phyloP scores from a whole-genome alignment of 2,329 filamentous ascomycete species.

The Pestalotiopsis sp. region DNA sequence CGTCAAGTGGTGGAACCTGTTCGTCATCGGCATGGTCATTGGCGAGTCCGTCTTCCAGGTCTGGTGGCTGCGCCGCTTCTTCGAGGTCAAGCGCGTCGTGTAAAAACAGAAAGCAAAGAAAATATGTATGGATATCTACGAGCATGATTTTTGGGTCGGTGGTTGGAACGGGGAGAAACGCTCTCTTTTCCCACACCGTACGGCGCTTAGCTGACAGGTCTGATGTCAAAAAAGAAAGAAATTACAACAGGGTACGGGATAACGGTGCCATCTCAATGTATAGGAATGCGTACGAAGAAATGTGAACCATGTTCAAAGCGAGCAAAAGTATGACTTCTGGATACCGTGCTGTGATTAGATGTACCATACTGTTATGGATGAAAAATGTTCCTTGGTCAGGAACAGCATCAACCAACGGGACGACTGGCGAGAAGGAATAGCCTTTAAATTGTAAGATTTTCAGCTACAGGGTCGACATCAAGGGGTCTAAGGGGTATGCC shows the following conservation, averaged over 20 bases:
- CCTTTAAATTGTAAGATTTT: too few species aligned
- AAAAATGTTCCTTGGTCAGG: too few species aligned
- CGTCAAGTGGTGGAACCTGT: slow-evolving; percentile 99
- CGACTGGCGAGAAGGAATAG: too few species aligned
- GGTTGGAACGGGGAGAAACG: not conserved
- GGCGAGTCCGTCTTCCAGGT: slow-evolving; percentile 97
- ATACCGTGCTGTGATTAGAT: too few species aligned
- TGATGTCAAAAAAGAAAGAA: not conserved
- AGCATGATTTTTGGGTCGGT: not conserved
- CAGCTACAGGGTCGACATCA: too few species aligned
- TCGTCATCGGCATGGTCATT: slow-evolving; percentile 86
- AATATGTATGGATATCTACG: not conserved
- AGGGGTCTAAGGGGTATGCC: too few species aligned
- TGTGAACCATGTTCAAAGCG: not conserved
- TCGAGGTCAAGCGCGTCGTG: slow-evolving; percentile 77
- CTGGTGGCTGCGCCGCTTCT: slow-evolving; percentile 99
- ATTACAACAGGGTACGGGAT: not conserved
- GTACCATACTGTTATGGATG: too few species aligned
- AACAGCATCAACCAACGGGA: too few species aligned
- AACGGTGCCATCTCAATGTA: not conserved
- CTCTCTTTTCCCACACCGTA: not conserved
- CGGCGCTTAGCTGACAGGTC: not conserved
- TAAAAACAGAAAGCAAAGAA: slow-evolving; percentile 32
- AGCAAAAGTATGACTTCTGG: too few species aligned
- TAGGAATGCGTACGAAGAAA: not conserved